These are phyloP conservation scores for Candida sanyaensis DNA, from an alignment of 1,139 yeast genomes.

Conservation along the genomic window DNA sequence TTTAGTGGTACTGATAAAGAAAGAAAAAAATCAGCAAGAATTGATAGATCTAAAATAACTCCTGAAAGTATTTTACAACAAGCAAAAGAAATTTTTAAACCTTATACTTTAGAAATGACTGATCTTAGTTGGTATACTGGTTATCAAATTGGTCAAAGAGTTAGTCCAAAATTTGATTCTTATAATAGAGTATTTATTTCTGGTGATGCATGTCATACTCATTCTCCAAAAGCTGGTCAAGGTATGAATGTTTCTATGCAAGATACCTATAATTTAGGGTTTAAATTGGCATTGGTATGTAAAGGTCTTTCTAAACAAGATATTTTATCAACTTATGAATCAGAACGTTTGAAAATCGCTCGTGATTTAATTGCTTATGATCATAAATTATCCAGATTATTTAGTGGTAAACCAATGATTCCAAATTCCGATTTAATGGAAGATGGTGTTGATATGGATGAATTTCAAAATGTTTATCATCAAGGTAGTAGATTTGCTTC, in stretches of 20 bases:
- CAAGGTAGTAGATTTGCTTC: constrained; percentile 32
- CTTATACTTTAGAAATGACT: constrained; percentile 29
- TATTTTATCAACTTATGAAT: constrained; percentile 30
- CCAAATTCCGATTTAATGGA: constrained; percentile 16
- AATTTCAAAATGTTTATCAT: constrained; percentile 26
- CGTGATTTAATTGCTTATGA: constrained; percentile 34
- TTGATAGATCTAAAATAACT: constrained; percentile 28
- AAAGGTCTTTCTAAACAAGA: constrained; percentile 23
- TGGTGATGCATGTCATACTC: constrained; percentile 43
- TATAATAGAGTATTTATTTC: constrained; percentile 30
- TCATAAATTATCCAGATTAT: constrained; percentile 30
- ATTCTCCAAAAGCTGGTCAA: constrained; percentile 42
- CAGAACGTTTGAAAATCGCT: constrained; percentile 32
- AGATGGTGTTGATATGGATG: constrained; percentile 27
- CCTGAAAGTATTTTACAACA: constrained; percentile 27
- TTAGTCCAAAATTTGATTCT: constrained; percentile 24
- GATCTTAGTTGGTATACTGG: constrained; percentile 34
- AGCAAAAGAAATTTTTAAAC: constrained; percentile 30
- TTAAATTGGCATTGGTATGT: constrained; percentile 35
- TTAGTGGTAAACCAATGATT: constrained; percentile 28
- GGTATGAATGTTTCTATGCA: constrained; percentile 35
- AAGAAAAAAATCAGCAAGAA: constrained; percentile 18
- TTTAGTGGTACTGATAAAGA: constrained; percentile 12
- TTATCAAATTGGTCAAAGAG: constrained; percentile 39
- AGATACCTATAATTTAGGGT: constrained; percentile 36